phyloP scores from a whole-genome alignment of 2,329 filamentous ascomycete species.

The Arthrinium phaeospermum region DNA sequence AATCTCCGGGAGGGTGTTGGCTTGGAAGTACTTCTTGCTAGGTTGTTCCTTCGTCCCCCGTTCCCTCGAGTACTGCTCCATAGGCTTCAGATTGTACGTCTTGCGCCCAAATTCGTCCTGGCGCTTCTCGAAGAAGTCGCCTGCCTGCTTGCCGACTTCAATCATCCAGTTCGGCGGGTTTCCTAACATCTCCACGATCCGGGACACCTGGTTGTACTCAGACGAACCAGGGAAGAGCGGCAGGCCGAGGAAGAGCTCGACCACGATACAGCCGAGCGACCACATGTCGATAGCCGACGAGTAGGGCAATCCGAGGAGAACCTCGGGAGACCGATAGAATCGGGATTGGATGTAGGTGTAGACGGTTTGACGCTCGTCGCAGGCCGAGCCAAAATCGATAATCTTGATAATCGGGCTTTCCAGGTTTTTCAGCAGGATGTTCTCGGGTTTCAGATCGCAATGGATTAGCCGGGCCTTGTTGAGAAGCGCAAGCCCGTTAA shows the following conservation, averaged over 20 bases:
- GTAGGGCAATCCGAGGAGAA: conserved; percentile 92
- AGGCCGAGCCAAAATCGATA: conserved; percentile 98
- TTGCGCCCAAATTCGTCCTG: conserved; percentile 91
- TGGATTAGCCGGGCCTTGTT: conserved; percentile 98
- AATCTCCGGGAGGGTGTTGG: conserved; percentile 91
- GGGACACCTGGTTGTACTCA: conserved; percentile 97
- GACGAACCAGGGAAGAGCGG: conserved; percentile 96
- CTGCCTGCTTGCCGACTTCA: conserved; percentile 96
- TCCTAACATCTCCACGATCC: conserved; percentile 97
- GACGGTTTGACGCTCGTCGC: conserved; percentile 96
- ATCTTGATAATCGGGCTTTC: conserved; percentile 99
- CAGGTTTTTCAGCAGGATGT: conserved; percentile 95
- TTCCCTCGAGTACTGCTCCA: conserved; percentile 97
- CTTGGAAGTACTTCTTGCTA: conserved; percentile 99
- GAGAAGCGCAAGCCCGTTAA: conserved; percentile 88
- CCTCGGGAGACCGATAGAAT: conserved; percentile 97
- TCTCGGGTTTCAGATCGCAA: conserved; percentile 97
- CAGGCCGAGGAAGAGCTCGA: conserved; percentile 93
- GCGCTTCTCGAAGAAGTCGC: conserved; percentile 94
- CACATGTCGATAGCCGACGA: conserved; percentile 99
- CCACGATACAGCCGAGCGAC: conserved; percentile 97
- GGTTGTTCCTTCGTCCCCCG: conserved; percentile 97
- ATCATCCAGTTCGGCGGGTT: conserved; percentile 99
- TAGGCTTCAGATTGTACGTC: conserved; percentile 90
- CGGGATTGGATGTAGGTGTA: conserved; percentile 99